Evolutionary conservation across 2,329 filamentous ascomycete genomes (phyloP).

Genomic region (Cadophora luteo-olivacea): DNA sequence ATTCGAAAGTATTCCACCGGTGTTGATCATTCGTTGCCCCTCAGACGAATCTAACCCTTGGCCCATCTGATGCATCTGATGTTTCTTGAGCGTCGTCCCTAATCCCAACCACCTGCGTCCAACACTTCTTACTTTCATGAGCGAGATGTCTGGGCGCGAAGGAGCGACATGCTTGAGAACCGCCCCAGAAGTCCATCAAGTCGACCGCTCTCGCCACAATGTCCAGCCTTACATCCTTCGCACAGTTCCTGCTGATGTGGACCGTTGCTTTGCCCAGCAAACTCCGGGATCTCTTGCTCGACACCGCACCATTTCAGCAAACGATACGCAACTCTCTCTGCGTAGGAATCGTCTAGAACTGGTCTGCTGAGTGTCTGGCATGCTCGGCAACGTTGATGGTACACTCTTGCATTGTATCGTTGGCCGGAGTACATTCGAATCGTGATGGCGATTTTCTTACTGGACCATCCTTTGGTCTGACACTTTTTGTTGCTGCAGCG

Average conservation of each 20-base stretch:
- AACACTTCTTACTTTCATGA: not conserved
- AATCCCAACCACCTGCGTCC: too few species aligned
- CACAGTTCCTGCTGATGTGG: constrained; percentile 2
- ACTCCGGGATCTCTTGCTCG: not conserved
- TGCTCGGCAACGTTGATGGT: constrained; percentile 49
- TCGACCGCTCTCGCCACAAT: not conserved
- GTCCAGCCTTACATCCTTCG: not conserved
- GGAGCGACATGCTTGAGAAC: not conserved
- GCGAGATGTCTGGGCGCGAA: not conserved
- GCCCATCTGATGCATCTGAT: too few species aligned
- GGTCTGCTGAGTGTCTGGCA: constrained; percentile 47
- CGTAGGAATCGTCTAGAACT: constrained; percentile 48
- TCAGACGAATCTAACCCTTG: too few species aligned
- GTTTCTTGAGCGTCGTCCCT: too few species aligned
- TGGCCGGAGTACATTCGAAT: constrained; percentile 48
- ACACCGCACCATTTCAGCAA: not conserved
- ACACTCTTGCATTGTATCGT: constrained; percentile 53
- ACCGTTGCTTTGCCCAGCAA: not conserved
- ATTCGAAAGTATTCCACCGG: too few species aligned
- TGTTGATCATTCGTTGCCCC: too few species aligned
- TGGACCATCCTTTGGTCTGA: constrained; percentile 46
- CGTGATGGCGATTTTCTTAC: constrained; percentile 50
- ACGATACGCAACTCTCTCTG: constrained; percentile 44
- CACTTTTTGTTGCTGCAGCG: constrained; percentile 47
- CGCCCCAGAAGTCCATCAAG: not conserved